phyloP scores from a whole-genome alignment of 1,284 basidiomycete species.

The Boletus semigastroideus region DNA sequence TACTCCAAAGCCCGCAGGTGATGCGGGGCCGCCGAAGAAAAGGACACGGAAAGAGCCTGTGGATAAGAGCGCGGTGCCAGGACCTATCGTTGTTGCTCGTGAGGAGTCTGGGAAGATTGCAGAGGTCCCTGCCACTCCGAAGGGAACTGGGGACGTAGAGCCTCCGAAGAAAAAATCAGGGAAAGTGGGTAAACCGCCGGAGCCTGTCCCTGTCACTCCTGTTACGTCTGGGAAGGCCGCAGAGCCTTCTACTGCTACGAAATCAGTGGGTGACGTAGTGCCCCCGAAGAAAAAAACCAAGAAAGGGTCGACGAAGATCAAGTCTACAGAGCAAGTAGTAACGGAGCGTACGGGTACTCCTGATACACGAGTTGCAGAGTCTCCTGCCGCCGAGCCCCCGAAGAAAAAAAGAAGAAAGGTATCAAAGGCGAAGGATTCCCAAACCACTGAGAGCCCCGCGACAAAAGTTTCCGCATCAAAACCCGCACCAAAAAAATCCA shows the following conservation, averaged over 20 bases:
- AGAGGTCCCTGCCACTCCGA: background rate
- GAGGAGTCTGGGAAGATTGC: background rate
- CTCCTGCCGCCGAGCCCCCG: too few relatives aligned
- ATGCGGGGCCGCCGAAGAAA: background rate
- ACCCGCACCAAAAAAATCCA: background rate
- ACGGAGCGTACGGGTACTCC: too few relatives aligned
- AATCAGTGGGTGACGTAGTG: too few relatives aligned
- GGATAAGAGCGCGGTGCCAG: too few relatives aligned
- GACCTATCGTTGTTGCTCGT: background rate
- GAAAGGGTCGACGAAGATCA: too few relatives aligned
- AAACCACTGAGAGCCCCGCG: background rate
- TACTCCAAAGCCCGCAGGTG: background rate
- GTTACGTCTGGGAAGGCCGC: background rate
- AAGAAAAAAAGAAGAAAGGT: background rate
- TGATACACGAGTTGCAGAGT: too few relatives aligned
- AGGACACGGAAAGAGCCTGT: background rate
- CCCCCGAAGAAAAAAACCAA: background rate
- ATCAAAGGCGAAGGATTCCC: background rate
- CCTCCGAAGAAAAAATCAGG: background rate
- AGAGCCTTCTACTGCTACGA: too few relatives aligned
- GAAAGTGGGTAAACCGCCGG: too few relatives aligned
- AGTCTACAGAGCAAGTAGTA: too few relatives aligned
- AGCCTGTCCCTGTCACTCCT: background rate
- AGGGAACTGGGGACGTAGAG: background rate
- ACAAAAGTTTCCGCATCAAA: conserved; percentile 1